These are phyloP conservation scores for Trypanosoma brucei DNA, from an alignment of 208 protist genomes.

Conservation along the genomic window DNA sequence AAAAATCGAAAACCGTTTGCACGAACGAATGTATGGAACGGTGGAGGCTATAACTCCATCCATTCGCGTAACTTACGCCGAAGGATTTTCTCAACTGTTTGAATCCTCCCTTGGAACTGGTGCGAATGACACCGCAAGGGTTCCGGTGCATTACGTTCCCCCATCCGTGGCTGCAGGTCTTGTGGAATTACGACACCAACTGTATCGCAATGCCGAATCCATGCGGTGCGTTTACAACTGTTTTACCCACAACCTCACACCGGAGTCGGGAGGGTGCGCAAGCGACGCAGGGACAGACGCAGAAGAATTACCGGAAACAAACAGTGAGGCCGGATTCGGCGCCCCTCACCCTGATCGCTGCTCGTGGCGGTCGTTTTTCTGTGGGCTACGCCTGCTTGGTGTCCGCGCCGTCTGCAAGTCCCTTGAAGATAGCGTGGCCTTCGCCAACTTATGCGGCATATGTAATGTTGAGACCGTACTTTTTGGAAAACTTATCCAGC, in stretches of 20 bases:
- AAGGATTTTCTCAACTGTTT: background rate
- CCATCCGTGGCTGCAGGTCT: conserved; percentile 27
- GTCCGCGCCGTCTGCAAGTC: conserved; percentile 30
- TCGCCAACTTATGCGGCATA: conserved; percentile 37
- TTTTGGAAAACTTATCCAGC: conserved; percentile 32
- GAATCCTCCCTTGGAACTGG: background rate
- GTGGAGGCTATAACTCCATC: no score
- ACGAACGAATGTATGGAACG: background rate
- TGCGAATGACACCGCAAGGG: background rate
- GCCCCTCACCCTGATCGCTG: conserved; percentile 25
- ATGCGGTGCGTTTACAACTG: conserved; percentile 42
- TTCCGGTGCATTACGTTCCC: conserved; percentile 11
- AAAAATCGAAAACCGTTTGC: conserved; percentile 12
- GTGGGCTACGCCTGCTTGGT: conserved; percentile 32
- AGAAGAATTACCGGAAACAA: conserved; percentile 7
- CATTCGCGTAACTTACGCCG: background rate
- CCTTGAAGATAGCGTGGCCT: conserved; percentile 24
- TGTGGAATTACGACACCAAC: conserved; percentile 30
- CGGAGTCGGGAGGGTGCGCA: background rate
- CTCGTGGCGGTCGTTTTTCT: conserved; percentile 49
- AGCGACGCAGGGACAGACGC: conserved; percentile 5
- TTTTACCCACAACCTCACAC: conserved; percentile 20
- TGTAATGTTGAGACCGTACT: conserved; percentile 26
- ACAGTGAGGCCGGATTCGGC: conserved; percentile 24
- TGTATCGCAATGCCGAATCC: conserved; percentile 26